Evolutionary conservation across 768 basidiomycete species (phyloP).

Genomic region (Termitomyces sp.): DNA sequence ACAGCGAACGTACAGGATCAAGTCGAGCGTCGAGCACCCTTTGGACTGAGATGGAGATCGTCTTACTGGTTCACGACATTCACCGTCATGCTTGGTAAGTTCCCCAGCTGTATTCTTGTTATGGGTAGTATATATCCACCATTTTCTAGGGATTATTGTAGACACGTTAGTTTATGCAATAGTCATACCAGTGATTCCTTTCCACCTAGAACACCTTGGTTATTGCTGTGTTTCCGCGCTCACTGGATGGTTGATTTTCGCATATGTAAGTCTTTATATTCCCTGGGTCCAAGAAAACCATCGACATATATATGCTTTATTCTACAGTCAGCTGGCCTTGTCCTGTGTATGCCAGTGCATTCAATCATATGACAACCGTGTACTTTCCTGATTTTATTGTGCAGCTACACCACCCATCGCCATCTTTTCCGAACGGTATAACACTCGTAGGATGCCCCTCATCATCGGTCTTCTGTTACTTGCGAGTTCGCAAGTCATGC

Average conservation of each 20-base stretch:
- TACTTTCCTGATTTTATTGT: no score
- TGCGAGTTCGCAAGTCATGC: no score
- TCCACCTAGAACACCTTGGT: conserved; percentile 50
- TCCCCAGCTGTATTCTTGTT: background rate
- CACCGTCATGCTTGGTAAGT: conserved; percentile 49
- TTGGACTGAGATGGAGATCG: conserved; percentile 54
- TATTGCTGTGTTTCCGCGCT: conserved; percentile 44
- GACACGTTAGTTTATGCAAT: conserved; percentile 61
- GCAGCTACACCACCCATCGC: no score
- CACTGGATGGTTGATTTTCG: conserved; percentile 59
- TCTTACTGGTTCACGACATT: conserved; percentile 55
- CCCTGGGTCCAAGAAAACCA: no score
- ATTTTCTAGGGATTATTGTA: conserved; percentile 34
- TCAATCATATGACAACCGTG: no score
- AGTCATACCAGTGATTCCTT: conserved; percentile 62
- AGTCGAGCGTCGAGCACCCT: conserved; percentile 21
- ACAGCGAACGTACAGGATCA: background rate
- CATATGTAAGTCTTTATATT: no score
- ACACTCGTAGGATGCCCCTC: no score
- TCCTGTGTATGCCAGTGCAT: no score
- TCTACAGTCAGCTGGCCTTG: no score
- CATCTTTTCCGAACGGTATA: no score
- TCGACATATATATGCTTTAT: no score
- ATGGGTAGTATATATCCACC: background rate
- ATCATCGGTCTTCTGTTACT: no score